Evolutionary conservation across 2,329 filamentous ascomycete genomes (phyloP), one percentile per base, ranked within the genome.

Genomic region (Xylaria digitata): DNA sequence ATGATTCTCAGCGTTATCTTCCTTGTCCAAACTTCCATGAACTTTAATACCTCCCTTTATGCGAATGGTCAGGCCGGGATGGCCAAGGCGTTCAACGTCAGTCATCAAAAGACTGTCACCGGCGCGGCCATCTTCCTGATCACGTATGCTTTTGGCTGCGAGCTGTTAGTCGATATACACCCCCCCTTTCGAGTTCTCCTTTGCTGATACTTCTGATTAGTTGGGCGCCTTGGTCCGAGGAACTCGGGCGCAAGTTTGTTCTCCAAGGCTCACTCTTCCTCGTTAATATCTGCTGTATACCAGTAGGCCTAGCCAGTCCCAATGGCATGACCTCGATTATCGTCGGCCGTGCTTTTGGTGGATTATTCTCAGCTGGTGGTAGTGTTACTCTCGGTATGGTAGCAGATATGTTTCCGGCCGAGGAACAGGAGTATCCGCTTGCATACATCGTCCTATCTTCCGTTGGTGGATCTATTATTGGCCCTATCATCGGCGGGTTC

Each of bases 371-470:
- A 2, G 88, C 87, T 5, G 89, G 89, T 60, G 88, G 88, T 4
- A 87, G 87, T 5, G 87, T 90, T 32, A 90, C 88, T 5, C 77
- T 90, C 1, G 88, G 88, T 7, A 87, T 90, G 78, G 84, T 90
- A 2, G 87, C 88, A 2, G 88, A 90, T 69, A 84, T 90, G 82
- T 90, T 84, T 77, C 79, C 84, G 56, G 79, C 86, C 0, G 84
- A 86, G 49, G 79, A 85, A 6, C 87, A 89, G 67, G 85, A 89
- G 72, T 85, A 83, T 70, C 86, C 87, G 0, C 82, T 90, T 8
- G 86, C 87, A 0, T 90, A 85, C 70, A 85, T 90, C 69, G 85
- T 89, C 5, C 75, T 87, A 23, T 86, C 85, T 1, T 87, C 85
- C 0, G 85, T 87, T 6, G 82, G 82, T 1, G 86, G 86, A 0